phyloP scores from a whole-genome alignment of 257 asterid genomes.

The Solanum arcanum region DNA sequence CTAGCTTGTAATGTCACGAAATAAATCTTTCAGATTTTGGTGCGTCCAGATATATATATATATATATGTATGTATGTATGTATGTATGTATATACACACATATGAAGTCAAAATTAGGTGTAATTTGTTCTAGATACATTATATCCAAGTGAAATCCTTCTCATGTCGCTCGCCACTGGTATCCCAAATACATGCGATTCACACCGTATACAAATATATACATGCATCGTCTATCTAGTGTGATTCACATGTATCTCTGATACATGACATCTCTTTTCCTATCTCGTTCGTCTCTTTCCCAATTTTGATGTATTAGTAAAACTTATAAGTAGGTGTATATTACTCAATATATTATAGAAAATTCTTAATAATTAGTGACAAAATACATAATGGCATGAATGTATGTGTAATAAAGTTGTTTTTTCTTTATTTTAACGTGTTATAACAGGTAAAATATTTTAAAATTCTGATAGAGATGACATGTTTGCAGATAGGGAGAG shows the following conservation, averaged over 20 bases:
- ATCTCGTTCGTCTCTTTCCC: not conserved
- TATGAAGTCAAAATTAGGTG: not conserved
- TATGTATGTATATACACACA: too few relatives aligned
- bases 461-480: not conserved
- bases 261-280: not conserved
- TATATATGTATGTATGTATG: too few relatives aligned
- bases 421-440: not conserved
- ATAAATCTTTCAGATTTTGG: not conserved
- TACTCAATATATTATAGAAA: too few relatives aligned
- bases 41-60: not conserved
- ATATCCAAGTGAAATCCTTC: not conserved
- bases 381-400: too few relatives aligned
- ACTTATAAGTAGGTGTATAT: too few relatives aligned
- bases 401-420: too few relatives aligned
- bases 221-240: not conserved
- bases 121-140: not conserved
- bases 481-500: constrained; percentile 32
- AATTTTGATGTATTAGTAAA: too few relatives aligned
- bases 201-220: too few relatives aligned
- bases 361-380: not conserved
- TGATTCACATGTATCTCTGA: not conserved
- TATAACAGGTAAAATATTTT: too few relatives aligned
- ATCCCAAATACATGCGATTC: not conserved
- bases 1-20: too few relatives aligned
- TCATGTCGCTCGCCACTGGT: not conserved